These are phyloP conservation scores for Aureobasidium zeae DNA, from an alignment of 2,329 filamentous ascomycete genomes.

Conservation along the genomic window DNA sequence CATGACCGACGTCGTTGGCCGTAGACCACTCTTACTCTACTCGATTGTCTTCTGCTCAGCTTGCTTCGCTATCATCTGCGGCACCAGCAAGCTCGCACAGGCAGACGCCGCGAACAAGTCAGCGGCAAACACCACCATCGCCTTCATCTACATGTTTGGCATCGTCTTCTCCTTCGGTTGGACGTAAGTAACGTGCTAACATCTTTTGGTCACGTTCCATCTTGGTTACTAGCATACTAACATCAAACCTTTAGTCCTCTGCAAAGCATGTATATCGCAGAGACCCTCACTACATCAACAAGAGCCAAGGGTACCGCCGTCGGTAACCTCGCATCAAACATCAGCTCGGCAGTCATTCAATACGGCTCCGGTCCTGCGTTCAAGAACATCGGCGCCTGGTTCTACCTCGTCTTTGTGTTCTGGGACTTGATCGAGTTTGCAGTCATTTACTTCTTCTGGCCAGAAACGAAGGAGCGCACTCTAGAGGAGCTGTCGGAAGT, in stretches of 20 bases:
- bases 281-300: constrained; percentile 6
- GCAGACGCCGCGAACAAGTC: not conserved
- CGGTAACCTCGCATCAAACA: constrained; percentile 30
- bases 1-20: constrained; percentile 27
- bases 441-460: constrained; percentile 29
- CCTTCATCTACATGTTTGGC: constrained; percentile 28
- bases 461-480: constrained; percentile 36
- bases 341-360: constrained; percentile 30
- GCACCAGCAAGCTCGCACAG: constrained; percentile 6
- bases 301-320: constrained; percentile 36
- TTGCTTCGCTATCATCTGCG: constrained; percentile 19
- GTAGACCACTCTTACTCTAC: constrained; percentile 28
- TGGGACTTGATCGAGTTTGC: constrained; percentile 28
- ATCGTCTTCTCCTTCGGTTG: constrained; percentile 28
- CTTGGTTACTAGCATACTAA: not conserved
- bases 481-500: constrained; percentile 39
- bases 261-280: constrained; percentile 29
- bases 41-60: constrained; percentile 23
- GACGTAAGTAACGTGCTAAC: constrained; percentile 18
- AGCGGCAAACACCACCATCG: constrained; percentile 20
- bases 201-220: not conserved
- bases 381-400: constrained; percentile 23
- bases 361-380: constrained; percentile 21
- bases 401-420: constrained; percentile 24
- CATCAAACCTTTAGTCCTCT: constrained; percentile 17